Evolutionary conservation across 257 asterid species (phyloP).

Genomic region (Fraxinus quadrangulata): DNA sequence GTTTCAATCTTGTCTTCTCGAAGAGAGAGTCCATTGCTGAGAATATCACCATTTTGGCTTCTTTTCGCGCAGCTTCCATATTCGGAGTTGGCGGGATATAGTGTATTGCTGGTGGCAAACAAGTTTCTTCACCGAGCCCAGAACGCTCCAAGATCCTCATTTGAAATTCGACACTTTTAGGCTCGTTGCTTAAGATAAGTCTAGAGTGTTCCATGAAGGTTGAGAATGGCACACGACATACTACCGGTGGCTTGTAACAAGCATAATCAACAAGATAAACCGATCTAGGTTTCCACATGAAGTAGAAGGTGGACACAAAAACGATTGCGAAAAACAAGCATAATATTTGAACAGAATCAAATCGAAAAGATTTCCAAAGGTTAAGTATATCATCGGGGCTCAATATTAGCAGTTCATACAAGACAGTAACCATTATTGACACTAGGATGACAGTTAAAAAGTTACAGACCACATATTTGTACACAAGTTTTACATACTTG

Average conservation of each 20-base stretch:
- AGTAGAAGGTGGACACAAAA: slow-evolving; percentile 14
- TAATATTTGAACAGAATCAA: slow-evolving; percentile 4
- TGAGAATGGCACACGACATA: slow-evolving; percentile 28
- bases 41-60: slow-evolving; percentile 35
- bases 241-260: slow-evolving; percentile 31
- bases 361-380: slow-evolving; percentile 17
- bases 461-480: slow-evolving; percentile 27
- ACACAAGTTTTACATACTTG: slow-evolving; percentile 28
- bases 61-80: slow-evolving; percentile 29
- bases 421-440: slow-evolving; percentile 10
- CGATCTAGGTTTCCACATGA: slow-evolving; percentile 32
- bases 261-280: slow-evolving; percentile 33
- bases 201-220: slow-evolving; percentile 36
- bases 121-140: slow-evolving; percentile 38
- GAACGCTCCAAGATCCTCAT: slow-evolving; percentile 37
- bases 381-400: slow-evolving; percentile 17
- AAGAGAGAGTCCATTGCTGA: slow-evolving; percentile 28
- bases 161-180: slow-evolving; percentile 35
- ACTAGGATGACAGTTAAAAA: slow-evolving; percentile 14
- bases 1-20: slow-evolving; percentile 27
- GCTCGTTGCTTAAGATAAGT: slow-evolving; percentile 15
- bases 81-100: slow-evolving; percentile 33
- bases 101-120: slow-evolving; percentile 34
- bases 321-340: slow-evolving; percentile 15
- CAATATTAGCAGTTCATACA: not conserved